Evolutionary conservation across 2,329 filamentous ascomycete species (phyloP).

Genomic region (Anisogramma anomala): DNA sequence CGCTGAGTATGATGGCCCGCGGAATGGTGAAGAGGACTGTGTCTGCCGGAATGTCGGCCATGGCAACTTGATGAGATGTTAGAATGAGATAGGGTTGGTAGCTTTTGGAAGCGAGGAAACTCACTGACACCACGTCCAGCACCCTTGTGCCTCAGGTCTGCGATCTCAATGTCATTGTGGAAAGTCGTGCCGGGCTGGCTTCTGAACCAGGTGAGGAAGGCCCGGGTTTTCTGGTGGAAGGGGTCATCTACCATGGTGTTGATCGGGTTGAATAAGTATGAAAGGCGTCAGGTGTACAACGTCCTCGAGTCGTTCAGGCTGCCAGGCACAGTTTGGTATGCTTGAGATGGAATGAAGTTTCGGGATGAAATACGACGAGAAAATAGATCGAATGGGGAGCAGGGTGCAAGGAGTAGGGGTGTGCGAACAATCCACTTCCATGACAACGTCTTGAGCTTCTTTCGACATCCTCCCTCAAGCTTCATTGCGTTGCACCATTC

Average conservation of each 20-base stretch:
- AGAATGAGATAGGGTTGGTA: background rate
- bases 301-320: too few relatives aligned
- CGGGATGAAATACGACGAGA: too few relatives aligned
- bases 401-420: too few relatives aligned
- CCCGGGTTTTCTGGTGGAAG: slow-evolving; percentile 32
- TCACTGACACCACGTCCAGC: slow-evolving; percentile 46
- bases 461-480: too few relatives aligned
- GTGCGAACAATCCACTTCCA: too few relatives aligned
- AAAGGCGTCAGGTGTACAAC: too few relatives aligned
- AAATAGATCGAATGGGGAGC: too few relatives aligned
- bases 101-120: slow-evolving; percentile 12
- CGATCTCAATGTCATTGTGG: slow-evolving; percentile 39
- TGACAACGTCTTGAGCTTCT: too few relatives aligned
- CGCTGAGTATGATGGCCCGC: slow-evolving; percentile 56
- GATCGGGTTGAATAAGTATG: background rate
- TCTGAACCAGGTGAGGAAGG: slow-evolving; percentile 44
- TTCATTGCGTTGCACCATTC: too few relatives aligned
- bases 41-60: slow-evolving; percentile 56
- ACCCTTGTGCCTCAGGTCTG: slow-evolving; percentile 37
- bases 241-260: slow-evolving; percentile 14
- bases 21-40: slow-evolving; percentile 75
- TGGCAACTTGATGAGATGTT: slow-evolving; percentile 46
- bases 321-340: too few relatives aligned
- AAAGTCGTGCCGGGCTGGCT: slow-evolving; percentile 40
- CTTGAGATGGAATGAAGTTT: too few relatives aligned